These are phyloP conservation scores for Penicillium desertorum DNA, from an alignment of 495 filamentous ascomycete species.

Conservation along the genomic window DNA sequence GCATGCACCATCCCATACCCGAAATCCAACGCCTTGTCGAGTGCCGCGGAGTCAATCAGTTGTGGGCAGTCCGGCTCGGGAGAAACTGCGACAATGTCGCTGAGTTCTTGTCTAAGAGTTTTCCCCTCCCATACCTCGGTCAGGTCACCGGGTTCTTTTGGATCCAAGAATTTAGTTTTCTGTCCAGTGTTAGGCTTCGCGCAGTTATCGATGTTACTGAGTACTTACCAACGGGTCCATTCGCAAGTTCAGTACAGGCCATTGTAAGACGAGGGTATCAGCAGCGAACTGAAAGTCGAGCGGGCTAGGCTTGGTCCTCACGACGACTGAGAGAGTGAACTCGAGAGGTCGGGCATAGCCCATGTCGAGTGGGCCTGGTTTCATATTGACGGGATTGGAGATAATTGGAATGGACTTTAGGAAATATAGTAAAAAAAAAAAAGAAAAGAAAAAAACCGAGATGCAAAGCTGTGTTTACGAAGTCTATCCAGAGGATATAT, in stretches of 20 bases:
- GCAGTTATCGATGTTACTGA: not conserved
- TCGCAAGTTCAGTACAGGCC: conserved; percentile 11
- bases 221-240: conserved; percentile 10
- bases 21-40: conserved; percentile 8
- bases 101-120: not conserved
- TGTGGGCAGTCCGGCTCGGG: not conserved
- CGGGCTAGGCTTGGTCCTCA: conserved; percentile 9
- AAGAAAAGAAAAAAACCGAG: too few species aligned
- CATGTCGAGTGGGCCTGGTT: conserved; percentile 10
- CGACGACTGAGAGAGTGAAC: conserved; percentile 7
- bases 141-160: conserved; percentile 7
- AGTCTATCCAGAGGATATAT: not conserved
- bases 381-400: not conserved
- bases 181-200: not conserved
- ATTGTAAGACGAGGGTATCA: conserved; percentile 12
- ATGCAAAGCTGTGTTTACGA: not conserved
- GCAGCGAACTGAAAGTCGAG: conserved; percentile 14
- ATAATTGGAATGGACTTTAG: not conserved
- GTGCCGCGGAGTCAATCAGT: not conserved
- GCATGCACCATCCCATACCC: conserved; percentile 5
- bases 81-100: conserved; percentile 6
- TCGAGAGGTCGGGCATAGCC: conserved; percentile 12
- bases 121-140: conserved; percentile 8
- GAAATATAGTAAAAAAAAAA: not conserved
- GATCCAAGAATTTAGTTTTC: conserved; percentile 15